Conservation (phyloP, 2,329 filamentous ascomycete species). For the Cucurbitaria berberidis region DNA sequence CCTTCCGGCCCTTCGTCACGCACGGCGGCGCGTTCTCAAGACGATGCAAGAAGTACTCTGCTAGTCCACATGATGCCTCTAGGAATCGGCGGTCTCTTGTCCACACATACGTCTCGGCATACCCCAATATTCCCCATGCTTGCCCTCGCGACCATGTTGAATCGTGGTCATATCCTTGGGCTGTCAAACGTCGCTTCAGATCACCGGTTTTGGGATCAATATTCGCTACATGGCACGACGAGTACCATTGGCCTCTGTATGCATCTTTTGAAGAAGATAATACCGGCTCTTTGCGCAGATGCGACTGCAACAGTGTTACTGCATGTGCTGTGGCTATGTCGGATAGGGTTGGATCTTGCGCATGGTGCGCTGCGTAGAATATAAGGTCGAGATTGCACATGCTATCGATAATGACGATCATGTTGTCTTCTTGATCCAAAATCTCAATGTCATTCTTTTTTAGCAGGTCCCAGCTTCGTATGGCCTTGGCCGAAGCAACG, state of each 20-base stretch:
- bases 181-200: conserved; percentile 50
- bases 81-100: conserved; percentile 50
- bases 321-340: conserved; percentile 52
- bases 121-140: conserved; percentile 55
- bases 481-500: conserved; percentile 40
- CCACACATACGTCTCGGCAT: conserved; percentile 52
- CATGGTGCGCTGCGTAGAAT: conserved; percentile 49
- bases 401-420: conserved; percentile 53
- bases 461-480: conserved; percentile 56
- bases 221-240: conserved; percentile 51
- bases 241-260: conserved; percentile 31
- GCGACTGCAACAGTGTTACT: conserved; percentile 47
- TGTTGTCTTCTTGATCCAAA: conserved; percentile 44
- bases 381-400: conserved; percentile 49
- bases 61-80: conserved; percentile 49
- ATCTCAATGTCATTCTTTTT: conserved; percentile 50
- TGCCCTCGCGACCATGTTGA: conserved; percentile 55
- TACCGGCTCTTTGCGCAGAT: conserved; percentile 48
- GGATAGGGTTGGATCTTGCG: conserved; percentile 40
- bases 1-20: conserved; percentile 23
- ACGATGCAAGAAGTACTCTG: conserved; percentile 53
- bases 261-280: conserved; percentile 5
- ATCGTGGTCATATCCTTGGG: conserved; percentile 51
- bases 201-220: conserved; percentile 48
- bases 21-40: conserved; percentile 37